A percentile compares a stretch with the other conserved stretches of the same genome.
phyloP scores from a whole-genome alignment of 768 basidiomycete genomes.

The Mycena sanguinolenta region DNA sequence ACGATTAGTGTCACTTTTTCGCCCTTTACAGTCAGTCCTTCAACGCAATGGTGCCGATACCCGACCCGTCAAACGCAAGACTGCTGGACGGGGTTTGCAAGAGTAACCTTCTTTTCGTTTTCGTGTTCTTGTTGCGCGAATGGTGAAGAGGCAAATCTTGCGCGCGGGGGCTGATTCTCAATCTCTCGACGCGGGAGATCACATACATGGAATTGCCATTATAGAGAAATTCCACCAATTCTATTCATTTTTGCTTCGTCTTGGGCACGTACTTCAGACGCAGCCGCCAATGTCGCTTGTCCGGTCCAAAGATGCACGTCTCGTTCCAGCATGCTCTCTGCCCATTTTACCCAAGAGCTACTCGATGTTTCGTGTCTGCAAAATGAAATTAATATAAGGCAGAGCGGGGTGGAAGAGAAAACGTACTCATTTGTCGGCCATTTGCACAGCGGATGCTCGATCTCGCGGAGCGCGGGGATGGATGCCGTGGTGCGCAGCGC shows the following conservation, averaged over 20 bases:
- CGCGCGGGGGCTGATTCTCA: no score
- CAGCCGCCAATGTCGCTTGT: constrained; percentile 2
- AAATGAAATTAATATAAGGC: neutral
- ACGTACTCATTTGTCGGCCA: constrained; percentile 21
- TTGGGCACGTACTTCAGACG: constrained; percentile 11
- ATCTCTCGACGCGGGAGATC: no score
- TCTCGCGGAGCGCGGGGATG: constrained; percentile 17
- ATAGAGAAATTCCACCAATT: no score
- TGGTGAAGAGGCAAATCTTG: no score
- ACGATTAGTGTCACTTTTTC: no score
- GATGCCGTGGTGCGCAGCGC: neutral
- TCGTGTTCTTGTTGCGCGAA: no score
- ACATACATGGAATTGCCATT: no score
- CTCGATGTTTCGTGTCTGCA: constrained; percentile 9
- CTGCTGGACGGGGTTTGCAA: no score
- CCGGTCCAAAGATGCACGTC: constrained; percentile 3
- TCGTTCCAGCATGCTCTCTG: constrained; percentile 5
- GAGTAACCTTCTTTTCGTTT: no score
- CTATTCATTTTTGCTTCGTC: neutral
- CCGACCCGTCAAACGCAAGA: no score
- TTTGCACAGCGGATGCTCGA: neutral
- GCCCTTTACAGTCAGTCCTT: no score
- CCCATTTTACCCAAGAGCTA: constrained; percentile 12
- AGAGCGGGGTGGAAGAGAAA: neutral
- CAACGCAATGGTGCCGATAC: no score